A percentile compares a stretch with the other conserved stretches of the same genome.
These are phyloP conservation scores for Myriosclerotinia scirpicola DNA, from an alignment of 2,329 filamentous ascomycete species.

Conservation along the genomic window DNA sequence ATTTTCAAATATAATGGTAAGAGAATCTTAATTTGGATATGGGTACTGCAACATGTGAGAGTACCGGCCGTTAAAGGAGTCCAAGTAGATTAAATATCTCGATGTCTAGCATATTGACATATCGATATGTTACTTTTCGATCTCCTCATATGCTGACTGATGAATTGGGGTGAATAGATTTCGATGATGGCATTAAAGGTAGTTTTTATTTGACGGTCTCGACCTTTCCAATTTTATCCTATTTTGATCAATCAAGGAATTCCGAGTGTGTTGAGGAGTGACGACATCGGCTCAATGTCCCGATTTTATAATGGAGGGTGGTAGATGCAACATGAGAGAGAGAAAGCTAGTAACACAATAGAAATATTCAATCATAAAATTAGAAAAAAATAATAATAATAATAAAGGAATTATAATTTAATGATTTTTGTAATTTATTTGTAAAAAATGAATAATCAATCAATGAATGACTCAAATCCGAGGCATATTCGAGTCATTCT, in stretches of 20 bases:
- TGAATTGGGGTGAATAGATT: neutral
- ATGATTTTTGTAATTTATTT: too few relatives aligned
- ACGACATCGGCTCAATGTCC: constrained; percentile 9
- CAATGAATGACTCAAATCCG: constrained; percentile 12
- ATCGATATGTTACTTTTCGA: neutral
- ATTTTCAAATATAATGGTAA: neutral
- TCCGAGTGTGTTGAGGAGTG: neutral
- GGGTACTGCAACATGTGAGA: neutral
- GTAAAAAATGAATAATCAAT: neutral
- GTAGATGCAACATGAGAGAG: constrained; percentile 1
- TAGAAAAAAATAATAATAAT: neutral
- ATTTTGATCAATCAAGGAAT: constrained; percentile 12
- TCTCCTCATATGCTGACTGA: neutral
- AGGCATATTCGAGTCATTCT: constrained; percentile 13
- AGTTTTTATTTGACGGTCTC: constrained; percentile 3
- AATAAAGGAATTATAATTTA: neutral
- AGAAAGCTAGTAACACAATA: neutral
- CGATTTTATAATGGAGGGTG: neutral
- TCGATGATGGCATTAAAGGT: neutral
- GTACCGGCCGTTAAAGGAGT: constrained; percentile 1
- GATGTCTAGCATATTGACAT: constrained; percentile 6
- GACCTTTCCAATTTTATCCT: neutral
- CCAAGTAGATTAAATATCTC: constrained; percentile 5
- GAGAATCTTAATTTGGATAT: constrained; percentile 6
- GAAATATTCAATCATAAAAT: neutral